A percentile compares a stretch with the other conserved stretches of the same genome.
These are phyloP conservation scores for Neurospora crassa DNA, from an alignment of 2,329 filamentous ascomycete species.

Conservation along the genomic window DNA sequence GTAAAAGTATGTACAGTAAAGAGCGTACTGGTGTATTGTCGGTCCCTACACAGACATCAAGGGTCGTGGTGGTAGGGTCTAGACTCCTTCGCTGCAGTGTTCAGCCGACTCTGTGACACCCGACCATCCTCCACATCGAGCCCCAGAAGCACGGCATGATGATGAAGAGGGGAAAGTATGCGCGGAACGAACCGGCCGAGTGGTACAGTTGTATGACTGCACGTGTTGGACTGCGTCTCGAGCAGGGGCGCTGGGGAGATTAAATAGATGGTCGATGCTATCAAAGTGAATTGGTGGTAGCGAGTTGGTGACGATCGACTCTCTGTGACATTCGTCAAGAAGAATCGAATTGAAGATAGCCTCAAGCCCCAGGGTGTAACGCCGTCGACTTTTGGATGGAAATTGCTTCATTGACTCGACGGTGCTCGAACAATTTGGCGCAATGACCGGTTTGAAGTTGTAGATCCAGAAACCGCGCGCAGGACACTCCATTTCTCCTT, in stretches of 20 bases:
- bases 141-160: not conserved
- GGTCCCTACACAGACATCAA: not conserved
- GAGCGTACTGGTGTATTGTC: not conserved
- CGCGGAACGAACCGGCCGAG: not conserved
- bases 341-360: not conserved
- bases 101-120: not conserved
- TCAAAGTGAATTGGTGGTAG: not conserved
- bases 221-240: not conserved
- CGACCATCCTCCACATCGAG: not conserved
- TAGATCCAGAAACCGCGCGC: no score
- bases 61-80: not conserved
- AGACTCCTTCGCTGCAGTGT: not conserved
- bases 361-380: not conserved
- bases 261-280: not conserved
- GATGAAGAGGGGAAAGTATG: not conserved
- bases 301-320: not conserved
- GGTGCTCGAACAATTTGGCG: no score
- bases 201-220: not conserved
- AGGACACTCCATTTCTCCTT: no score
- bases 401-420: not conserved
- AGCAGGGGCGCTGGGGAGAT: no score
- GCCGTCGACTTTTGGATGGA: not conserved
- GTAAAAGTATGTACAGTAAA: not conserved
- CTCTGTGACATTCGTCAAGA: rapidly evolving
- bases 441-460: no score